phyloP scores from a whole-genome alignment of 768 basidiomycete species.

The Candolleomyces eurysporus region DNA sequence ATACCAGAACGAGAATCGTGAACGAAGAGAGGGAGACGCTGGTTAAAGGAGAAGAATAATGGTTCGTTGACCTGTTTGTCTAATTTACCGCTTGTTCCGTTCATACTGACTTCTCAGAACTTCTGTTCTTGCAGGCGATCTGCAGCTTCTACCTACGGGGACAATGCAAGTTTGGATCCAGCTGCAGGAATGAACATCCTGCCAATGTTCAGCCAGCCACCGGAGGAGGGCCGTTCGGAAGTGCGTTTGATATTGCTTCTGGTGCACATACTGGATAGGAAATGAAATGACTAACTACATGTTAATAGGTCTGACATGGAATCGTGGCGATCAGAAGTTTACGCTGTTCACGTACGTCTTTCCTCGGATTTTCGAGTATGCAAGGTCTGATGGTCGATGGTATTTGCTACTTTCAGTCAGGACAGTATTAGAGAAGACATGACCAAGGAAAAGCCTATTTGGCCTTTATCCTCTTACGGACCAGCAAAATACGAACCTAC shows the following conservation, averaged over 20 bases:
- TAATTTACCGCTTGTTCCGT: neutral
- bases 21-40: neutral
- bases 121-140: constrained; percentile 36
- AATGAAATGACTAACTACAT: neutral
- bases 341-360: constrained; percentile 38
- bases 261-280: no score
- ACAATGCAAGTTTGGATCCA: constrained; percentile 60
- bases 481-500: constrained; percentile 73
- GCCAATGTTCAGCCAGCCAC: constrained; percentile 28
- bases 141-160: constrained; percentile 67
- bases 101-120: neutral
- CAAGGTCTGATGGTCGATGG: neutral
- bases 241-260: constrained; percentile 34
- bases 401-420: constrained; percentile 34
- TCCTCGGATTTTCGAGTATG: neutral
- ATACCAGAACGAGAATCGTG: neutral
- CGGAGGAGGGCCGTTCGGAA: constrained; percentile 39
- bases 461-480: constrained; percentile 78
- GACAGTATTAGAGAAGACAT: constrained; percentile 68
- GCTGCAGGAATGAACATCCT: constrained; percentile 69
- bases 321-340: constrained; percentile 20
- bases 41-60: neutral
- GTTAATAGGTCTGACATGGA: neutral
- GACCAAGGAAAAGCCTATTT: constrained; percentile 69
- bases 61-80: neutral